Evolutionary conservation across 495 filamentous ascomycete genomes (phyloP).

Genomic region (Paragyromitra xinjiangensis): DNA sequence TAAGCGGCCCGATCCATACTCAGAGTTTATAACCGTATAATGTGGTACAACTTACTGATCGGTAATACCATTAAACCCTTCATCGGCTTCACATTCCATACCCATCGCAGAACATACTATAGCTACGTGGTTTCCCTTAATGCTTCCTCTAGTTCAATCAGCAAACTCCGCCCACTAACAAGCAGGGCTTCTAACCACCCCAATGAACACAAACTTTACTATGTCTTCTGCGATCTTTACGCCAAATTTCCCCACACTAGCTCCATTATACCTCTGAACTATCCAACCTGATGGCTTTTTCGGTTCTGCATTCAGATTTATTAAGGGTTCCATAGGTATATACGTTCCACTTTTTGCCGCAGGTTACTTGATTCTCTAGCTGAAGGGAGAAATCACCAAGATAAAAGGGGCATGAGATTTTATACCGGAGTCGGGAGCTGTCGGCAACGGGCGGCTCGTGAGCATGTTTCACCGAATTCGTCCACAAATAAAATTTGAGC

Average conservation of each 20-base stretch:
- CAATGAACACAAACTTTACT: conserved; percentile 66
- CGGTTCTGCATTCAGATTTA: neutral
- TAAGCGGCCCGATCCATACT: neutral
- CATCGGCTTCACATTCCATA: conserved; percentile 84
- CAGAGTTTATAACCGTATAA: neutral
- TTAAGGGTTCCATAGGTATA: neutral
- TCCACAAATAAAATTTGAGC: neutral
- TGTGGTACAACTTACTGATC: conserved; percentile 75
- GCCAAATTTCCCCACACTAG: conserved; percentile 76
- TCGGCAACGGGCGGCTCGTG: conserved; percentile 27
- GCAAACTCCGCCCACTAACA: neutral
- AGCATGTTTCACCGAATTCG: conserved; percentile 27
- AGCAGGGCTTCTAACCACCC: neutral
- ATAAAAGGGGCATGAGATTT: neutral
- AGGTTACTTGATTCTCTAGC: neutral
- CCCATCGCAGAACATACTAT: conserved; percentile 93
- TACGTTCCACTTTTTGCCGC: neutral
- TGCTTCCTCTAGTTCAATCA: conserved; percentile 66
- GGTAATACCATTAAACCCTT: conserved; percentile 68
- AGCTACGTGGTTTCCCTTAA: conserved; percentile 74
- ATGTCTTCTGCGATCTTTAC: conserved; percentile 78
- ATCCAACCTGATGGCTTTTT: conserved; percentile 66
- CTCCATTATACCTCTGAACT: conserved; percentile 89
- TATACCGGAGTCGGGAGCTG: conserved; percentile 7
- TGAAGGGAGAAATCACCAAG: neutral